Conservation (phyloP, 2,329 filamentous ascomycete species). For the Colletotrichum limetticola region DNA sequence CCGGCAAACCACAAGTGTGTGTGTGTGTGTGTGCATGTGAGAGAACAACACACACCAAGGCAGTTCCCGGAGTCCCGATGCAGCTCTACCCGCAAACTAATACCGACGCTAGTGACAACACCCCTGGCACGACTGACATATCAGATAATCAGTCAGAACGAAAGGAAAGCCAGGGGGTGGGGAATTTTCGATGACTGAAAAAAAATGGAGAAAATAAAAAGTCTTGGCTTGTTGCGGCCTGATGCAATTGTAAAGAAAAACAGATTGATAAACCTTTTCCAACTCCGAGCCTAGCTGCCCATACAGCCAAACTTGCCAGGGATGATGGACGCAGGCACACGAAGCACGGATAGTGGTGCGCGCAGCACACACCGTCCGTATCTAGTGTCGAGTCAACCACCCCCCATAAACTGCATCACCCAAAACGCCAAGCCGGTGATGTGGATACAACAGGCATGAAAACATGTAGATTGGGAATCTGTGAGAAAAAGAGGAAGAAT, state of each 20-base stretch:
- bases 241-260: slow-evolving; percentile 1
- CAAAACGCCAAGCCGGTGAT: slow-evolving; percentile 32
- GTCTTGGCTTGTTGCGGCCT: slow-evolving; percentile 11
- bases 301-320: neutral
- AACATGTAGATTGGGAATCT: neutral
- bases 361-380: slow-evolving; percentile 6
- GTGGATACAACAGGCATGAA: slow-evolving; percentile 8
- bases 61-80: neutral
- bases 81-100: neutral
- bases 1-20: neutral
- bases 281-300: neutral
- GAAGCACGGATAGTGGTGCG: slow-evolving; percentile 22
- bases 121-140: neutral
- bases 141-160: neutral
- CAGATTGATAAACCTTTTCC: neutral
- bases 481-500: neutral
- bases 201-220: neutral
- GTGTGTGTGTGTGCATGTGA: neutral
- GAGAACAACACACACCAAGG: neutral
- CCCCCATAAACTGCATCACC: slow-evolving; percentile 12
- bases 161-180: neutral
- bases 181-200: neutral
- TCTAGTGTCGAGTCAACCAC: slow-evolving; percentile 8
- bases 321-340: neutral
- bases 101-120: slow-evolving; percentile 5